A percentile compares a stretch with the other conserved stretches of the same genome.
Evolutionary conservation across 2,329 filamentous ascomycete species (phyloP).

Genomic region (Alternaria incomplexa): DNA sequence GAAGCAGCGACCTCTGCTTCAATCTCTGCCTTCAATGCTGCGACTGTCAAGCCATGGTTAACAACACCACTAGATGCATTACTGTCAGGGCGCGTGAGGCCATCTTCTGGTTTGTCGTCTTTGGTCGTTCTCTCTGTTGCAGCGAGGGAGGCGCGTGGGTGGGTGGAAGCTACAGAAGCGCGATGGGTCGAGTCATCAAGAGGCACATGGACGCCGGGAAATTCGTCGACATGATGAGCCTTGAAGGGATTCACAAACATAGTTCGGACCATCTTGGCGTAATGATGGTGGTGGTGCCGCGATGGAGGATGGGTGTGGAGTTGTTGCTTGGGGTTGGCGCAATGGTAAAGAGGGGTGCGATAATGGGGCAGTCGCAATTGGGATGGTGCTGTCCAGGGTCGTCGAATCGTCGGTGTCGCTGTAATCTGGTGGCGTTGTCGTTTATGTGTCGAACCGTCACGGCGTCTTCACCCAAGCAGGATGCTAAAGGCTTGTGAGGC

Average conservation of each 20-base stretch:
- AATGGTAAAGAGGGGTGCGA: conserved; percentile 3
- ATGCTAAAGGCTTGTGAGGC: conserved; percentile 31
- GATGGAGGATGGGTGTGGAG: background rate
- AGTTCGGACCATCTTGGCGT: conserved; percentile 44
- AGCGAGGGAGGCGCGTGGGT: conserved; percentile 18
- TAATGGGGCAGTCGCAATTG: conserved; percentile 11
- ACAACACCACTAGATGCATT: conserved; percentile 32
- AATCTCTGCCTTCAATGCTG: conserved; percentile 71
- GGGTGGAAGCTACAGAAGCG: conserved; percentile 29
- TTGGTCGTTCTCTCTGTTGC: conserved; percentile 28
- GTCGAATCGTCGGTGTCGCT: background rate
- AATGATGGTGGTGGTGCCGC: conserved; percentile 8
- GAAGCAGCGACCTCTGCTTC: conserved; percentile 63
- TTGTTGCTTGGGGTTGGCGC: conserved; percentile 20
- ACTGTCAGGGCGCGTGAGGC: conserved; percentile 22
- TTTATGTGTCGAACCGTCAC: conserved; percentile 20
- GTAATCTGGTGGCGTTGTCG: background rate
- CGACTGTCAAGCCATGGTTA: conserved; percentile 62
- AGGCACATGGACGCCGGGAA: conserved; percentile 59
- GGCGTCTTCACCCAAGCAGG: conserved; percentile 23
- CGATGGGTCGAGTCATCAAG: conserved; percentile 54
- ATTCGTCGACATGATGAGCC: conserved; percentile 57
- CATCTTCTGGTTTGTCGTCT: conserved; percentile 39
- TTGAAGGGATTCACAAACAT: conserved; percentile 58
- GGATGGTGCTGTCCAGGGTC: conserved; percentile 8